Base-by-base conservation (phyloP, 2,329 filamentous ascomycete genomes). In the Talaromyces islandicus region DNA sequence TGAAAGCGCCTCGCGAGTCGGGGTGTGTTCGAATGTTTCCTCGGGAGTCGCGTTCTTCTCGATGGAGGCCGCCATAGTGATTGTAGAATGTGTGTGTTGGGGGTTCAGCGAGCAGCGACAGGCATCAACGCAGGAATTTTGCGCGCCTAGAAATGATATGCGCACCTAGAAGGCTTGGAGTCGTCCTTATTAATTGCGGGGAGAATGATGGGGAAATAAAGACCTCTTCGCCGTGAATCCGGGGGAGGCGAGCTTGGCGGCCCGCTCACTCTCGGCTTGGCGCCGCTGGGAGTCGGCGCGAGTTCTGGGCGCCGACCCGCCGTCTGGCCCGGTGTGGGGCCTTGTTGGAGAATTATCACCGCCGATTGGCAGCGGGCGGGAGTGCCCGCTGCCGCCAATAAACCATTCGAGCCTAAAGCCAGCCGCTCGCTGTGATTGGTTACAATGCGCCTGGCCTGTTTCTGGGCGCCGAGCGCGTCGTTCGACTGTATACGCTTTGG, bases 21-120 rank as follows among this genome's bases (percentile, higher is more conserved):
- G 60, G 17, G 60, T 54, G 43, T 69, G 63, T 50, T 72, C 70
- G 21, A 67, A 17, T 41, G 68, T 64, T 53, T 67, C 59, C 5
- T 60, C 59, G 9, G 29, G 62, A 21, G 63, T 29, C 38, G 68
- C 11, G 43, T 9, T 71, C 7, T 61, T 43, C 21, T 68, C 65
- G 67, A 68, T 69, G 21, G 43, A 60, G 32, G 35, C 17, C 7
- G 11, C 32, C 19, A 54, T 10, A 4, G 32, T 35, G 12, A 29
- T 29, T 52, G 7, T 29, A 21, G 48, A 11, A 10, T 46, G 41
- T n/a, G 41, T 19, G 41, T 6, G 41, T 24, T 4, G 14, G 19
- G 43, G 11, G 25, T 27, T 46, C 43, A 46, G 43, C 43, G 11
- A 52, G 17, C 24, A 52, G 7, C 25, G 12, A 9, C 24, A 4